Percentiles rank a stretch among this genome's conserved stretches.
These are phyloP conservation scores for Xylaria flabelliformis DNA, from an alignment of 495 filamentous ascomycete species.

Conservation along the genomic window DNA sequence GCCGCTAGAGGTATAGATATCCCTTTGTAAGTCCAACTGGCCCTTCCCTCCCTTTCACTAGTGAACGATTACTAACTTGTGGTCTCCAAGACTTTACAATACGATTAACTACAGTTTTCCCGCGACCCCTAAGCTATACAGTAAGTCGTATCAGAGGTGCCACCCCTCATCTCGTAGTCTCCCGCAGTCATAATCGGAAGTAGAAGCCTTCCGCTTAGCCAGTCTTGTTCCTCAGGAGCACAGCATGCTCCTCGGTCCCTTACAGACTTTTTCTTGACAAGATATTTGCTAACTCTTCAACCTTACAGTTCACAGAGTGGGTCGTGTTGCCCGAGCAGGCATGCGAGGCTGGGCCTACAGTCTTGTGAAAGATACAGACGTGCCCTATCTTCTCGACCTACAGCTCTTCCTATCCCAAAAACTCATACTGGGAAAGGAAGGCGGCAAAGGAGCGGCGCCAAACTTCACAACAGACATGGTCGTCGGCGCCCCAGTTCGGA, in stretches of 20 bases:
- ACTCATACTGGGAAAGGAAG: constrained; percentile 70
- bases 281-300: constrained; percentile 1
- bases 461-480: constrained; percentile 83
- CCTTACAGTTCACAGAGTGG: constrained; percentile 80
- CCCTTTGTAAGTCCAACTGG: constrained; percentile 57
- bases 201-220: neutral
- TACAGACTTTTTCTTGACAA: neutral
- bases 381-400: constrained; percentile 90
- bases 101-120: constrained; percentile 99
- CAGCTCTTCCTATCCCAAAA: constrained; percentile 89
- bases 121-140: constrained; percentile 91
- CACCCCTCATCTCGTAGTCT: neutral
- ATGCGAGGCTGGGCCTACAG: constrained; percentile 93
- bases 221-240: neutral
- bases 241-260: neutral
- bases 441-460: constrained; percentile 48
- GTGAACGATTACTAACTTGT: constrained; percentile 3
- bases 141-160: constrained; percentile 5
- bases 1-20: constrained; percentile 98
- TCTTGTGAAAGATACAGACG: constrained; percentile 82
- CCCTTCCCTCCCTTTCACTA: neutral
- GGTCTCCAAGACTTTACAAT: constrained; percentile 68
- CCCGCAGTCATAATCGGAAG: neutral
- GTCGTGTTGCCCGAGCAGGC: constrained; percentile 91
- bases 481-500: constrained; percentile 73